These are phyloP conservation scores for Aspergillus heteromorphus DNA, from an alignment of 495 filamentous ascomycete genomes.

Conservation along the genomic window DNA sequence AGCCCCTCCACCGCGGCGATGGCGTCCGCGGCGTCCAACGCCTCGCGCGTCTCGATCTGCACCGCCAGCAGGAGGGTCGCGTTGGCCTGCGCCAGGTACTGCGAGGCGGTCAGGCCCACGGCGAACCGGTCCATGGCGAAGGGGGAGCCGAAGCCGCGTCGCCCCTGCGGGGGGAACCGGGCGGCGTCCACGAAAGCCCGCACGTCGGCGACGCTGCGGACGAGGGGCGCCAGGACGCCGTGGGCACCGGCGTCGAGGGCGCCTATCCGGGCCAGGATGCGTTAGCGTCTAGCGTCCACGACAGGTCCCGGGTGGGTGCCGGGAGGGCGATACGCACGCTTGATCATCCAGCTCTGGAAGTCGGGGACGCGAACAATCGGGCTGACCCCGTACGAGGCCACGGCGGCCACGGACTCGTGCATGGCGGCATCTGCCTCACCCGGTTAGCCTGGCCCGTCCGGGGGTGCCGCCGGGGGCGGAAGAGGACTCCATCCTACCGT, in stretches of 20 bases:
- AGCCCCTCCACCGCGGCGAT: slow-evolving; percentile 67
- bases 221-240: slow-evolving; percentile 55
- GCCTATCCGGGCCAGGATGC: too few relatives aligned
- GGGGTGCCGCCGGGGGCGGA: too few relatives aligned
- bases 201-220: slow-evolving; percentile 56
- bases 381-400: slow-evolving; percentile 58
- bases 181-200: background rate
- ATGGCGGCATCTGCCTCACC: slow-evolving; percentile 56
- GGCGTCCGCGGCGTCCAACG: slow-evolving; percentile 60
- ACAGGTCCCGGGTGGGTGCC: too few relatives aligned
- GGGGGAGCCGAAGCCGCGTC: background rate
- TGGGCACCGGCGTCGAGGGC: slow-evolving; percentile 55
- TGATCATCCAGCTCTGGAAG: slow-evolving; percentile 65
- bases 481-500: background rate
- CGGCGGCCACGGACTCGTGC: slow-evolving; percentile 73
- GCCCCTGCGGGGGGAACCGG: background rate
- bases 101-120: background rate
- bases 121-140: background rate
- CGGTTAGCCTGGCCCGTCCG: too few relatives aligned
- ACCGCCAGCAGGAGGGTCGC: slow-evolving; percentile 64
- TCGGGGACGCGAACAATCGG: slow-evolving; percentile 64
- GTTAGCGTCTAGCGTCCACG: too few relatives aligned
- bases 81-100: slow-evolving; percentile 75
- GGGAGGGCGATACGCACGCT: slow-evolving; percentile 49
- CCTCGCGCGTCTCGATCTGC: slow-evolving; percentile 76